Percentiles rank a stretch among this genome's conserved stretches.
These are phyloP conservation scores for Solanum peruvianum DNA, from an alignment of 257 asterid species.

Conservation along the genomic window DNA sequence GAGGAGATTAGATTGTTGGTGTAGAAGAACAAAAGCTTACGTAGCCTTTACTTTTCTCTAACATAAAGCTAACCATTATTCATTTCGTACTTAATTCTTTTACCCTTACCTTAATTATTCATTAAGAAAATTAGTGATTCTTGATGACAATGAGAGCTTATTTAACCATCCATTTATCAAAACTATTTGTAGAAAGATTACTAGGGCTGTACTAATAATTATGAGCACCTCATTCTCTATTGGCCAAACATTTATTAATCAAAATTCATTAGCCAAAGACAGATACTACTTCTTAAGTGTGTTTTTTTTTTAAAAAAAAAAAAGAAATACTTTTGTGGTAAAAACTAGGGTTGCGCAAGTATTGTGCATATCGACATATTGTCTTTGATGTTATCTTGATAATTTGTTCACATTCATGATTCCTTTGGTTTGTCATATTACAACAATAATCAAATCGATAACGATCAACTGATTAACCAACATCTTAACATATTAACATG, in stretches of 20 bases:
- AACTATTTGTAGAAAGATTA: neutral
- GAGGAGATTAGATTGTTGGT: neutral
- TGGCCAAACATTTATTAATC: neutral
- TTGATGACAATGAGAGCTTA: neutral
- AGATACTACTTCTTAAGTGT: neutral
- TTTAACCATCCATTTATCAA: neutral
- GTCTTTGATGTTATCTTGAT: neutral
- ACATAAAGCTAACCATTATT: slow-evolving; percentile 40
- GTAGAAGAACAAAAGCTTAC: slow-evolving; percentile 9
- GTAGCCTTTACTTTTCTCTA: slow-evolving; percentile 50
- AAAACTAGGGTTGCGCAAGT: neutral
- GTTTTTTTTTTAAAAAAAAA: no score
- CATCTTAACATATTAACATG: neutral
- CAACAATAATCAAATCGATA: neutral
- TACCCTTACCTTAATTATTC: slow-evolving; percentile 15
- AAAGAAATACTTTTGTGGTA: neutral
- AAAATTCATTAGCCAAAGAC: neutral
- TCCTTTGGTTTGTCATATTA: neutral
- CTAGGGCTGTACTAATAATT: neutral
- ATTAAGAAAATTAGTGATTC: slow-evolving; percentile 26
- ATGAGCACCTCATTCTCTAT: neutral
- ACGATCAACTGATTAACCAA: no score
- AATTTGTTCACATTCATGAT: neutral
- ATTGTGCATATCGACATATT: neutral
- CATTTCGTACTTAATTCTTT: neutral